phyloP scores from a whole-genome alignment of 2,329 filamentous ascomycete genomes.

The Monosporascus sp. region DNA sequence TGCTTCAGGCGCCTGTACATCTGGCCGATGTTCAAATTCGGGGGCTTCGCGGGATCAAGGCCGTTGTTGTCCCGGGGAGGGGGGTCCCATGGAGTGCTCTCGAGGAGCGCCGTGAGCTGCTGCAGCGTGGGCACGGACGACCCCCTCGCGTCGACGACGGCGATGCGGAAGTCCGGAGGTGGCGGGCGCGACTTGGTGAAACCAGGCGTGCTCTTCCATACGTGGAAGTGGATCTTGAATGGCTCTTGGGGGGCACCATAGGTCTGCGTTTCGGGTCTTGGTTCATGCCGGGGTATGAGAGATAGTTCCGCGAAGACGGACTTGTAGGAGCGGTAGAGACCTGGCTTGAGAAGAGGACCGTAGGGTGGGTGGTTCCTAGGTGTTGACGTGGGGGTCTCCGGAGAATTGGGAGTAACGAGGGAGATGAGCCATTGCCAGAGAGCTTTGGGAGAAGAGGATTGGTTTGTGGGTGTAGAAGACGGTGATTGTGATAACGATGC shows the following conservation, averaged over 20 bases:
- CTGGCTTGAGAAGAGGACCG: slow-evolving; percentile 57
- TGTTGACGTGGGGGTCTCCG: slow-evolving; percentile 1
- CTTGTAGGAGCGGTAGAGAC: slow-evolving; percentile 60
- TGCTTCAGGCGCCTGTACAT: slow-evolving; percentile 78
- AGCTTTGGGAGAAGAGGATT: slow-evolving; percentile 11
- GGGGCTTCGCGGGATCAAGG: slow-evolving; percentile 18
- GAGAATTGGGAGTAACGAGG: slow-evolving; percentile 28
- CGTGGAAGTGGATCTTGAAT: slow-evolving; percentile 71
- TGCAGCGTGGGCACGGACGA: slow-evolving; percentile 67
- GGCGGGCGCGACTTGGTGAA: slow-evolving; percentile 80
- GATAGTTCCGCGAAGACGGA: slow-evolving; percentile 73
- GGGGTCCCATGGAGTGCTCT: slow-evolving; percentile 65
- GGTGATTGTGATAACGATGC: slow-evolving; percentile 13
- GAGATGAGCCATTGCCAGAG: slow-evolving; percentile 53
- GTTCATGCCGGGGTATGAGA: slow-evolving; percentile 68
- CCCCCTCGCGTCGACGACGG: slow-evolving; percentile 71
- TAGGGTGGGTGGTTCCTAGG: slow-evolving; percentile 26
- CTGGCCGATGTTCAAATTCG: slow-evolving; percentile 6
- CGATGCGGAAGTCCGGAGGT: slow-evolving; percentile 76
- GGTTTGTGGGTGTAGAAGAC: slow-evolving; percentile 1
- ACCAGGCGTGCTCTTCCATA: slow-evolving; percentile 67
- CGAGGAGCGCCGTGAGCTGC: slow-evolving; percentile 67
- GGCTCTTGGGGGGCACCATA: slow-evolving; percentile 37
- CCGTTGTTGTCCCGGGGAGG: slow-evolving; percentile 38
- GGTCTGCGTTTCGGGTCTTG: slow-evolving; percentile 25